Base-by-base conservation (phyloP, 495 filamentous ascomycete species). In the Aspergillus haitiensis region DNA sequence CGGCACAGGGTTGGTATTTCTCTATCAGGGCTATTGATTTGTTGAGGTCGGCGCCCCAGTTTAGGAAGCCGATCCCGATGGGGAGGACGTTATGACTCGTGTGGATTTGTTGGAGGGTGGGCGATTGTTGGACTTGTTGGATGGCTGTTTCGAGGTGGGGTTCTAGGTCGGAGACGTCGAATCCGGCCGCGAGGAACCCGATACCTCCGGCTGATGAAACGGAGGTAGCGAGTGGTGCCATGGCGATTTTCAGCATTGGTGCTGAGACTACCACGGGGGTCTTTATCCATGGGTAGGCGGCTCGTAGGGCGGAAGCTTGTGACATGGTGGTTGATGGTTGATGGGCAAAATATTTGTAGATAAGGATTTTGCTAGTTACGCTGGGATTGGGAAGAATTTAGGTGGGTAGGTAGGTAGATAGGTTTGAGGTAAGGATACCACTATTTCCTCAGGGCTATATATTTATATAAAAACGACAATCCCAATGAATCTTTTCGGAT, bases 201-300 rank as follows among this genome's bases (percentile, higher is more conserved):
- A 88, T 60, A 2, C 86, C 86, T 6, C 85, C 84, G 13, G 88
- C 88, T 59, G 76, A 77, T 18, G 82, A 83, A 10, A 90, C 76
- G 36, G 77, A 81, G n/a, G 77, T 64, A 5, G 86, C 73, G 5
- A 90, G 77, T 34, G 69, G 66, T 8, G 83, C 73, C 7, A 81
- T 78, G 11, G 88, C 74, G 56, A 90, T 84, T 45, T 84, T 71
- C 16, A 84, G 79, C 87, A 91, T 90, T 3, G 89, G 88, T 2
- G 87, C 88, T 18, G 72, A 71, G 46, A 80, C 72, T 32, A 92
- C 76, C 39, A 91, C 70, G 3, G 89, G 88, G 3, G 55, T 46
- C 39, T 64, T 56, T 54, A 60, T 56, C 64, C 61, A 67, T 3
- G 61, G 58, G 21, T 67, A 64, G 50, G 40, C 32, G 8, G 42